Evolutionary conservation across 2,329 filamentous ascomycete species (phyloP).

Genomic region (Cryphonectria naterciae): DNA sequence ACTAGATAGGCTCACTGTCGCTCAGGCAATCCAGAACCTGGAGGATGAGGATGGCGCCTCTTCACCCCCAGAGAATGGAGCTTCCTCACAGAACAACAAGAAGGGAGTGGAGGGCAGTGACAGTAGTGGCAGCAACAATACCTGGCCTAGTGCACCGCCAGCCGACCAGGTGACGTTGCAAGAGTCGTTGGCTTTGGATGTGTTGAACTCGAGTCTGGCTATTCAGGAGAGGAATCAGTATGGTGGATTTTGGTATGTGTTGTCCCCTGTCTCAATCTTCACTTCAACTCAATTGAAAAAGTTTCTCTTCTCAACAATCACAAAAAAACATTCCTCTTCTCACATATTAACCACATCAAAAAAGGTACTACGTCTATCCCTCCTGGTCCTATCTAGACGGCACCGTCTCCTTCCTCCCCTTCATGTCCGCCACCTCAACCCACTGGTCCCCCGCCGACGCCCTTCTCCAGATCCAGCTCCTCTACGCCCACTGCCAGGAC

Average conservation of each 20-base stretch:
- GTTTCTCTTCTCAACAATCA: no score
- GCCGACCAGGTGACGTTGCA: neutral
- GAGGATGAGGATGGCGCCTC: neutral
- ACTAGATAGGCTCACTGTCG: constrained; percentile 27
- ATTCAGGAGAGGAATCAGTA: constrained; percentile 26
- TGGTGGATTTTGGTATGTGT: constrained; percentile 26
- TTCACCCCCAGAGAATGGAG: neutral
- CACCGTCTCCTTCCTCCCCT: constrained; percentile 40
- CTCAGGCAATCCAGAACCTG: constrained; percentile 17
- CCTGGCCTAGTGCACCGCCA: neutral
- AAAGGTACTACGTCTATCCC: constrained; percentile 29
- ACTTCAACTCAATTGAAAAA: no score
- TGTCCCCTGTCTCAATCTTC: neutral
- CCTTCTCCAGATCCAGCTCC: constrained; percentile 48
- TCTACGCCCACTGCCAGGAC: constrained; percentile 48
- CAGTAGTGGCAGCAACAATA: neutral
- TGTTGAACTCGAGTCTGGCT: constrained; percentile 24
- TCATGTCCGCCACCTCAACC: constrained; percentile 47
- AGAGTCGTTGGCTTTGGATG: constrained; percentile 16
- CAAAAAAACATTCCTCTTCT: neutral
- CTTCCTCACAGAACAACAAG: neutral
- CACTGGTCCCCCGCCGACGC: constrained; percentile 52
- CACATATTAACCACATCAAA: neutral
- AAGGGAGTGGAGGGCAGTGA: neutral
- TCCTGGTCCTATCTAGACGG: constrained; percentile 32